Evolutionary conservation across 1,139 yeast species (phyloP), one percentile per base, ranked within the genome.

Genomic region (Hyphopichia wangnamkhiaoensis): DNA sequence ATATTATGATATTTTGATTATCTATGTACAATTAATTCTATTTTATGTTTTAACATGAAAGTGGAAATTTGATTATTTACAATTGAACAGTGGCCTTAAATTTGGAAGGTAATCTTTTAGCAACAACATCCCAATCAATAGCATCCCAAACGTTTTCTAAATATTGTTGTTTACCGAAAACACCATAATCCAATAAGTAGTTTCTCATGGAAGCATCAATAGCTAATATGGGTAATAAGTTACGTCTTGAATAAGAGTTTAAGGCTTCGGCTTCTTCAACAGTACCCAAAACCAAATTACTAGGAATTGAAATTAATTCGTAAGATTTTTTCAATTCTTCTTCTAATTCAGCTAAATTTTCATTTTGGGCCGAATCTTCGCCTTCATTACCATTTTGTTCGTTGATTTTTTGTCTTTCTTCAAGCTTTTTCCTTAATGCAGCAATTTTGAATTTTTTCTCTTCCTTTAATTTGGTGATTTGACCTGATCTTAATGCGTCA

Each of bases 141-240:
- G 84, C 73, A 41, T 80, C 74, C 88, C 93, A 83, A 23, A 77
- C 76, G 50, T 83, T 82, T 47, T 83, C 82, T 53, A 85, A 67
- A 56, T 84, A 85, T 42, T 64, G 57, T 44, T 70, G 75, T 59
- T 85, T 85, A 40, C 94, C 94, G 57, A 72, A 84, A 3, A 82
- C 85, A 37, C 94, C 94, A 52, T 84, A 85, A 59, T 85, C 93
- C 44, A 76, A 63, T 39, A 84, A 61, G 65, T 82, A 85, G 40
- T 78, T 77, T 52, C 83, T 79, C 53, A 86, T 84, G 26, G 87
- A 80, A 8, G 80, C 84, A 58, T 85, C 91, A 37, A 85, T 72
- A 19, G 87, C 82, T 42, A 85, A 65, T 29, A 84, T 61, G 2
- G 94, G 93, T 38, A 78, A 65, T 50, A 80, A 76, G 37, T 67